Base-by-base conservation (phyloP, 23 red algal genomes). In the Gracilaria gracilis region DNA sequence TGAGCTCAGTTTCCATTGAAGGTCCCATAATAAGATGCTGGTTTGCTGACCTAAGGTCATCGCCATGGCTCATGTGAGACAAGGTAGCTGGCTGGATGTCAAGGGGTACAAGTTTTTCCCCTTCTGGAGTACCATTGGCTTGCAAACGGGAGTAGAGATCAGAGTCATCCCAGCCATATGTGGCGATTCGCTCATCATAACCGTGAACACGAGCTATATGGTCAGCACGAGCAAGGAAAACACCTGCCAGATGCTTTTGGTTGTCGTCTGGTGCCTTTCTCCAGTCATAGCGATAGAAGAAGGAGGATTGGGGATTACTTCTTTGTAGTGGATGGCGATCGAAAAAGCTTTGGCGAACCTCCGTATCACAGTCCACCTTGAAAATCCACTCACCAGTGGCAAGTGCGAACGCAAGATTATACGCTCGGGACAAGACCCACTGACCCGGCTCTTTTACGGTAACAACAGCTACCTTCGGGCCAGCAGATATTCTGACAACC, bases 291-390 rank as follows among this genome's bases (percentile, higher is more conserved):
- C 83, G 42, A 35, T 95, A 95, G 40, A 88, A 95, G 34, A 86
- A 86, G 47, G 67, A 54, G 50, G 54, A 77, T 8, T 79, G 53
- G 1, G 16, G 44, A 2, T 32, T 32, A 28, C 61, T 51, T 48
- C 28, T 81, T 49, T 39, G 66, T 31, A 81, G 72, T 5, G 55
- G 59, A 13, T 65, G 35, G 27, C 53, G 61, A 20, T 58, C 84
- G 33, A 95, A 88, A 67, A 95, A 88, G 36, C 67, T 62, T 37
- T 72, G 78, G 54, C 57, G 64, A 25, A 95, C 83, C 76, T 81
- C 80, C 9, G 92, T 95, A 72, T 87, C 92, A 74, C 92, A 95
- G 55, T 95, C 92, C n/a, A 95, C 47, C 75, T 88, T 88, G 61
- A 95, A 71, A 71, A 95, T 75, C 90, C 90, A 93, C 40, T 86